These are phyloP conservation scores for Stagonosporopsis chrysanthemi DNA, from an alignment of 2,329 filamentous ascomycete genomes.

Conservation along the genomic window DNA sequence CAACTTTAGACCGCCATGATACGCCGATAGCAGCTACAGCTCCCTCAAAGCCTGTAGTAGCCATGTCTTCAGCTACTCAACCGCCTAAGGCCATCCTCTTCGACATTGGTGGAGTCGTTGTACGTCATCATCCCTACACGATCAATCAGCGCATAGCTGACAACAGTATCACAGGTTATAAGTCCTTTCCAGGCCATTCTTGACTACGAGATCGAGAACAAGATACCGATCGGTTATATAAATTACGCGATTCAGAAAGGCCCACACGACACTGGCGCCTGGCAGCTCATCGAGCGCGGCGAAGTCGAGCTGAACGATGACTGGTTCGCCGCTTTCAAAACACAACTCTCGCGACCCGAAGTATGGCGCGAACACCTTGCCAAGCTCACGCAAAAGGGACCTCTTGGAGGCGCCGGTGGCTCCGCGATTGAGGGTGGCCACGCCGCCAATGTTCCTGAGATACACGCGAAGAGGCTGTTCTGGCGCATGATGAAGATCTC, in stretches of 20 bases:
- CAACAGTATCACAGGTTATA: constrained; percentile 67
- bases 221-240: constrained; percentile 86
- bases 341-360: constrained; percentile 70
- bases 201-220: constrained; percentile 80
- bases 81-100: constrained; percentile 66
- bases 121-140: constrained; percentile 61
- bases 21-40: constrained; percentile 10
- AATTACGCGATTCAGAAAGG: constrained; percentile 87
- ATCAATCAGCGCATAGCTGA: constrained; percentile 4
- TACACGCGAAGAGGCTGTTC: constrained; percentile 83
- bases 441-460: constrained; percentile 69
- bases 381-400: constrained; percentile 33
- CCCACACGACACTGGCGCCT: constrained; percentile 75
- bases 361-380: constrained; percentile 72
- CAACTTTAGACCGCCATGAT: constrained; percentile 27
- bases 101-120: constrained; percentile 96
- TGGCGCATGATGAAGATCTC: constrained; percentile 86
- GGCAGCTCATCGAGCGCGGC: constrained; percentile 88
- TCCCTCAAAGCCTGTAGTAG: neutral
- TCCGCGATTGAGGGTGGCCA: constrained; percentile 33
- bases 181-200: constrained; percentile 94
- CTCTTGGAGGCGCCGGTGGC: constrained; percentile 38
- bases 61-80: constrained; percentile 20
- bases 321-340: constrained; percentile 80
- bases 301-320: constrained; percentile 75